Conservation (phyloP, 331 rosid species). For the Spiraea crenata region DNA sequence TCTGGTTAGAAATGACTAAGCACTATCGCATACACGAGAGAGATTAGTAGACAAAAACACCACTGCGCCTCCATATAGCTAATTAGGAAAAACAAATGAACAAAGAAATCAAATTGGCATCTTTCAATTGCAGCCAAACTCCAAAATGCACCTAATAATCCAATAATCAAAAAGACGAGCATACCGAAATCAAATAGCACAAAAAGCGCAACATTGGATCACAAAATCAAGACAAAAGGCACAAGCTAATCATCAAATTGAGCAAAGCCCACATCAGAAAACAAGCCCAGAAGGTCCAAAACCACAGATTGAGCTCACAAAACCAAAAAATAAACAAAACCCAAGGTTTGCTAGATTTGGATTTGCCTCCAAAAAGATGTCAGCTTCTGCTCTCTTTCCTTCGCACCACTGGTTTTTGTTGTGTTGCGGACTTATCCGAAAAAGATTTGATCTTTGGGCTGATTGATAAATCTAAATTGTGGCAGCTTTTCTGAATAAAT, state of each 20-base stretch:
- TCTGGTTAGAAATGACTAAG: not conserved
- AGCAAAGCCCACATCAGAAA: not conserved
- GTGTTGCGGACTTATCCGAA: not conserved
- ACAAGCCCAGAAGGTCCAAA: constrained; percentile 13
- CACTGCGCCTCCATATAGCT: too few species aligned
- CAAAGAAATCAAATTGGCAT: too few species aligned
- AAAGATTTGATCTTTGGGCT: not conserved
- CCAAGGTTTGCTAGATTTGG: constrained; percentile 71
- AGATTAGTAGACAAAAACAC: too few species aligned
- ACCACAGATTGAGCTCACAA: constrained; percentile 6
- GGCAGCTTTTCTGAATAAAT: too few species aligned
- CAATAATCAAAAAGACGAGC: not conserved
- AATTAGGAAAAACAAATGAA: not conserved
- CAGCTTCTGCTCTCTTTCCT: constrained; percentile 1
- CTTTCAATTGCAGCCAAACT: too few species aligned
- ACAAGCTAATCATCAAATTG: constrained; percentile 11
- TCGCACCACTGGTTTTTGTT: constrained; percentile 2
- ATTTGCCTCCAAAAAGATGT: constrained; percentile 5
- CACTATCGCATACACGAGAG: too few species aligned
- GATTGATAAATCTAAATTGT: not conserved
- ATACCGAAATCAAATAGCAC: not conserved
- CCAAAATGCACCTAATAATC: not conserved
- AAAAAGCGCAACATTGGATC: not conserved
- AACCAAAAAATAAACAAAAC: constrained; percentile 13
- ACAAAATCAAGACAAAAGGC: not conserved